Evolutionary conservation across 164 flowering plant species (phyloP).

Genomic region (Hamamelis virginiana): DNA sequence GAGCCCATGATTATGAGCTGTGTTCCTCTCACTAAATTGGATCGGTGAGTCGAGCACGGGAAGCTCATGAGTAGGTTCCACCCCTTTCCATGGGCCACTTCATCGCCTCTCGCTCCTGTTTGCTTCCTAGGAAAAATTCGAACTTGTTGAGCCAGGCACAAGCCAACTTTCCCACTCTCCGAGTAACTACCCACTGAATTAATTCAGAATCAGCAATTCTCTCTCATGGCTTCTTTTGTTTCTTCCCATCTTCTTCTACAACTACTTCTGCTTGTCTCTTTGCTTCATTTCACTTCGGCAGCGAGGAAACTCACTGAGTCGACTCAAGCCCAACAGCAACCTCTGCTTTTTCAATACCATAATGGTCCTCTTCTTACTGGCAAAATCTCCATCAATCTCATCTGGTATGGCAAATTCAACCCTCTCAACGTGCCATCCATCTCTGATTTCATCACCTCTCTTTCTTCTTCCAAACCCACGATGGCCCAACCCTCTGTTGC

Average conservation of each 20-base stretch:
- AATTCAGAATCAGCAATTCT: no score
- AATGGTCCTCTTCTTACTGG: constrained; percentile 45
- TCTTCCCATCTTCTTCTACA: not conserved
- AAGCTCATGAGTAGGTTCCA: no score
- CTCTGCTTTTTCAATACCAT: constrained; percentile 29
- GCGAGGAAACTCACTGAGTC: constrained; percentile 30
- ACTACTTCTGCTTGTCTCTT: constrained; percentile 13
- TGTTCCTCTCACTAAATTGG: no score
- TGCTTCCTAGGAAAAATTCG: no score
- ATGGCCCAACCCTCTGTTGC: constrained; percentile 45
- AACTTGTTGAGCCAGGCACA: no score
- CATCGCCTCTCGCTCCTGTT: no score
- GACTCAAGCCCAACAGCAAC: constrained; percentile 17
- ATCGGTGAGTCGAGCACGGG: no score
- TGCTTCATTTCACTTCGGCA: constrained; percentile 19
- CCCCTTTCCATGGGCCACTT: no score
- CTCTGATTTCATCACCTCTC: constrained; percentile 39
- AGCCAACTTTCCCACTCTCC: no score
- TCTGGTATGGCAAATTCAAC: constrained; percentile 48
- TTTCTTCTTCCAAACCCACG: constrained; percentile 8
- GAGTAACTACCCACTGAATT: no score
- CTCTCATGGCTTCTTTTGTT: constrained; percentile 13
- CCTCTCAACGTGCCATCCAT: constrained; percentile 41
- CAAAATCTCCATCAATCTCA: constrained; percentile 29
- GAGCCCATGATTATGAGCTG: no score